Evolutionary conservation across 352 stramenopile species (phyloP).

Genomic region (Phytopythium sindhum): DNA sequence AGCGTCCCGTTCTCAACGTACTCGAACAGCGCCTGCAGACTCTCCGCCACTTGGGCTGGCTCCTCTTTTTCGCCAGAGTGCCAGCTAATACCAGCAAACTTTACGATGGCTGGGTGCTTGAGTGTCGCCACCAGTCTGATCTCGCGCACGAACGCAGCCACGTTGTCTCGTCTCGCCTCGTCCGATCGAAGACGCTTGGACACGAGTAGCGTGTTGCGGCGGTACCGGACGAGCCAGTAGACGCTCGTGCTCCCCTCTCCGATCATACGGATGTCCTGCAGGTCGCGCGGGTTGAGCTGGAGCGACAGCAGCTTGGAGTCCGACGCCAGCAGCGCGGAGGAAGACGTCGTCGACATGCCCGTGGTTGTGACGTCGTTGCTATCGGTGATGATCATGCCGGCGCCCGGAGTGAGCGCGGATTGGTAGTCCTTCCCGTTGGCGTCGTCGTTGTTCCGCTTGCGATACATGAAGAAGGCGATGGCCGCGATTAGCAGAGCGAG

Average conservation of each 20-base stretch:
- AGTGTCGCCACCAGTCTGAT: slow-evolving; percentile 43
- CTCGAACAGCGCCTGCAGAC: slow-evolving; percentile 55
- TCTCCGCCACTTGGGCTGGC: slow-evolving; percentile 15
- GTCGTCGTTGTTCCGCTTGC: slow-evolving; percentile 16
- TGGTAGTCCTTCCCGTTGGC: slow-evolving; percentile 15
- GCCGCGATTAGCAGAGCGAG: slow-evolving; percentile 15
- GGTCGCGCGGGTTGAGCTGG: slow-evolving; percentile 41
- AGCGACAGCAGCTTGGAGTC: slow-evolving; percentile 42
- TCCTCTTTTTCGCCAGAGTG: not conserved
- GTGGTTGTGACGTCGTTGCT: slow-evolving; percentile 4
- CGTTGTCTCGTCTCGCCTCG: slow-evolving; percentile 33
- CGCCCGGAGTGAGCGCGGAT: not conserved
- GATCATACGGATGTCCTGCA: slow-evolving; percentile 37
- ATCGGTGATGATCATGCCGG: slow-evolving; percentile 16
- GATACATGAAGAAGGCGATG: slow-evolving; percentile 25
- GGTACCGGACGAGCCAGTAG: slow-evolving; percentile 44
- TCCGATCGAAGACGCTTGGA: slow-evolving; percentile 45
- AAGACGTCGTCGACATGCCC: slow-evolving; percentile 13
- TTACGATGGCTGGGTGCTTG: slow-evolving; percentile 41
- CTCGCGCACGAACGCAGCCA: slow-evolving; percentile 44
- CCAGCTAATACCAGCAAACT: slow-evolving; percentile 14
- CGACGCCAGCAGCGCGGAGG: slow-evolving; percentile 22
- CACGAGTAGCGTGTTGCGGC: slow-evolving; percentile 27
- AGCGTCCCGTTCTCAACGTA: slow-evolving; percentile 55
- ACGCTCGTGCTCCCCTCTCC: slow-evolving; percentile 29